Evolutionary conservation across 75 land plant genomes (phyloP).

Genomic region (Pseudotsuga menziesii): DNA sequence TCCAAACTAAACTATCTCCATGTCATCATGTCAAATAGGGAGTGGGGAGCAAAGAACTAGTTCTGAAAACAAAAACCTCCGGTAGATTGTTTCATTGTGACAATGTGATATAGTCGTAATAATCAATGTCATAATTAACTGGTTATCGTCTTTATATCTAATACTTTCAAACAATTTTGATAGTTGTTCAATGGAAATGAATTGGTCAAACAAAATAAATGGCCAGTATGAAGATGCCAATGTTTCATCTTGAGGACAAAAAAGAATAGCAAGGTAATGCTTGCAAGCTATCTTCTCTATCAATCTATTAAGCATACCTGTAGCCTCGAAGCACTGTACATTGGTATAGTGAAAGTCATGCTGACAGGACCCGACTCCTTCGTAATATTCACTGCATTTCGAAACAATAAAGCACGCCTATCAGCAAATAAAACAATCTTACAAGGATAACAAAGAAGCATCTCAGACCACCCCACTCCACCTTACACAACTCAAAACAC

Average conservation of each 20-base stretch:
- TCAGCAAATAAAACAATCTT: neutral
- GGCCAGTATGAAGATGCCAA: neutral
- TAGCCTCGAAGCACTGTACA: constrained; percentile 87
- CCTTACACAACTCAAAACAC: neutral
- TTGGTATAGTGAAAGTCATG: constrained; percentile 94
- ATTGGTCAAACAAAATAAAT: neutral
- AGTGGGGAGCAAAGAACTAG: too few relatives aligned
- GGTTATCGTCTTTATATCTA: neutral
- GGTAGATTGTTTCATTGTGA: neutral
- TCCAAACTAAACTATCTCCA: neutral
- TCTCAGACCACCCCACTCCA: neutral
- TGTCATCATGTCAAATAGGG: neutral
- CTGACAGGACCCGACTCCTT: constrained; percentile 93
- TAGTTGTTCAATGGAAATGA: neutral
- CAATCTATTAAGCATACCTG: constrained; percentile 46
- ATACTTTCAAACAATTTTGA: neutral
- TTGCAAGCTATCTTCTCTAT: neutral
- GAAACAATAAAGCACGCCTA: neutral
- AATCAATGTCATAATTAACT: neutral
- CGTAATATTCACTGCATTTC: constrained; percentile 69
- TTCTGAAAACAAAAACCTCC: neutral
- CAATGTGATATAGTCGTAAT: neutral
- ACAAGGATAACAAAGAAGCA: neutral
- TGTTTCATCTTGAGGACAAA: neutral
- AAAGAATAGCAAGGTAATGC: neutral